Base-by-base conservation (phyloP, 345 rosid species). In the Eucalyptus marginata region DNA sequence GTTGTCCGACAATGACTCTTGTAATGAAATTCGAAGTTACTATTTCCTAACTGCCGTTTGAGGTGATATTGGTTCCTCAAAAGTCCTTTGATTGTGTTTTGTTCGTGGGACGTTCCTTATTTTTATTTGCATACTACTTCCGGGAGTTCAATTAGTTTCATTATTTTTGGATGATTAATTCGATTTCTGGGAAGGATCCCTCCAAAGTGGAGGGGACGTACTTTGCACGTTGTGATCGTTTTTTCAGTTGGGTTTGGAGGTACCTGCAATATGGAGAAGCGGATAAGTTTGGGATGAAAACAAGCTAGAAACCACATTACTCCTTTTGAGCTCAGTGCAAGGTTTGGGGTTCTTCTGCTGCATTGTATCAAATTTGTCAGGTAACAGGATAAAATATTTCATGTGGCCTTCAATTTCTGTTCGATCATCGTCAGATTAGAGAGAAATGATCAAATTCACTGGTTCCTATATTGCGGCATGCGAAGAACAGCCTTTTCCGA, bases 401-500 rank as follows among this genome's bases (percentile, higher is more conserved):
- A 4, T 8, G 43, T 31, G 20, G 80, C 43, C 22, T 71, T 36
- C 22, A 10, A 5, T 33, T 17, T 20, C 25, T 40, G 83, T 12
- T 40, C 2, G 2, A 36, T 71, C 27, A 36, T 36, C 27, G 3
- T 71, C 3, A 20, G 46, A 36, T 18, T 2, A 33, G 13, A 33
- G 25, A 71, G 25, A 33, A 71, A 24, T 33, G 81, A 71, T 71
- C 46, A 10, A 3, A 44, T 20, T 71, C 27, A 11, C 5, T 36
- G 22, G 83, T 36, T 10, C 83, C 43, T 36, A 24, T 20, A 36
- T 18, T 71, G 83, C 0, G 0, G 83, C 22, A 3, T 36, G 83
- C 7, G 47, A 76, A 36, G 14, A 0, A 5, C 2, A 0, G 6
- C 47, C 47, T 18, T 10, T 71, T 13, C 46, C 0, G 46, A 18